phyloP scores from a whole-genome alignment of 495 filamentous ascomycete genomes.

The Patellaria atrata region DNA sequence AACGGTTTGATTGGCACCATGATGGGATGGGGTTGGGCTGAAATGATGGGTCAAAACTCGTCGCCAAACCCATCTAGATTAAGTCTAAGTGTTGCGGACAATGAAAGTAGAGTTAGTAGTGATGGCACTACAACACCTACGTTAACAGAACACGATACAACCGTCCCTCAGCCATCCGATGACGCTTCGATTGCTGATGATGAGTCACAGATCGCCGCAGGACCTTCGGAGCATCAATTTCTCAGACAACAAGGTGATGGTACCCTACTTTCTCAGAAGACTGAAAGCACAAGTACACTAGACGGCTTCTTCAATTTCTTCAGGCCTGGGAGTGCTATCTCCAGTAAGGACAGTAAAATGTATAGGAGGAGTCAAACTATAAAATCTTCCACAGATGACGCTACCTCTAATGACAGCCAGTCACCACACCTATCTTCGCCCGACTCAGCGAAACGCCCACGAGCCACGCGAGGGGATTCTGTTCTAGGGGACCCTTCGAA shows the following conservation, averaged over 20 bases:
- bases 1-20: constrained; percentile 85
- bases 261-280: neutral
- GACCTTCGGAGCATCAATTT: constrained; percentile 17
- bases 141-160: constrained; percentile 19
- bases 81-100: constrained; percentile 20
- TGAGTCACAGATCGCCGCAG: constrained; percentile 17
- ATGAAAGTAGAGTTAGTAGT: constrained; percentile 19
- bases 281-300: constrained; percentile 15
- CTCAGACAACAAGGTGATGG: constrained; percentile 29
- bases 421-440: constrained; percentile 1
- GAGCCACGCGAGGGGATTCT: constrained; percentile 31
- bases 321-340: constrained; percentile 15
- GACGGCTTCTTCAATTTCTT: constrained; percentile 26
- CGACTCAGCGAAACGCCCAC: constrained; percentile 16
- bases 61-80: constrained; percentile 32
- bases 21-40: constrained; percentile 87
- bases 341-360: constrained; percentile 25
- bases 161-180: constrained; percentile 46
- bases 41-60: constrained; percentile 72
- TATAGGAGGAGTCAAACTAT: constrained; percentile 25
- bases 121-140: constrained; percentile 12
- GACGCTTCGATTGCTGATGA: constrained; percentile 42
- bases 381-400: constrained; percentile 4
- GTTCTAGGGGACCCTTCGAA: constrained; percentile 31
- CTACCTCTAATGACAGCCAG: neutral